phyloP scores from a whole-genome alignment of 2,329 filamentous ascomycete species.

The Fusarium illudens region DNA sequence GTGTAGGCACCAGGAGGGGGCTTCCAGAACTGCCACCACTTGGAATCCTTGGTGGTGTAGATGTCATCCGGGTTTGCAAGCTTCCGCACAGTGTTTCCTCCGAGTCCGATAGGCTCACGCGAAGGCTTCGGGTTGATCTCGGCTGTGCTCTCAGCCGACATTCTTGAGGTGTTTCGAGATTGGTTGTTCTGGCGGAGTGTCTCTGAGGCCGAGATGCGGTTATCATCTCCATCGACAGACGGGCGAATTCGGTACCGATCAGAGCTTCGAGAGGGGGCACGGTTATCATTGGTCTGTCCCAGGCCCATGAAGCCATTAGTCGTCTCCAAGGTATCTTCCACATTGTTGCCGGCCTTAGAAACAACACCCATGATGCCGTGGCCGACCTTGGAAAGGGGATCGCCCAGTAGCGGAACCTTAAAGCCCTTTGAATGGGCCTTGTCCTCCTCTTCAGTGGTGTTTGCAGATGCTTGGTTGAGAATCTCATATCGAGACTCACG shows the following conservation, averaged over 20 bases:
- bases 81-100: constrained; percentile 63
- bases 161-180: constrained; percentile 49
- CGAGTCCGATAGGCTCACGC: background rate
- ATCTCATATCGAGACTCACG: constrained; percentile 48
- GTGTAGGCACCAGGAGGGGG: constrained; percentile 67
- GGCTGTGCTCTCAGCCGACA: constrained; percentile 51
- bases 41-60: constrained; percentile 54
- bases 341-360: constrained; percentile 56
- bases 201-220: constrained; percentile 31
- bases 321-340: constrained; percentile 62
- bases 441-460: constrained; percentile 36
- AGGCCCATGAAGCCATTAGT: constrained; percentile 62
- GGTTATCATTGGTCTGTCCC: background rate
- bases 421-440: constrained; percentile 38
- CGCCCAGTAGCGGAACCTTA: constrained; percentile 45
- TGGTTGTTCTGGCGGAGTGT: constrained; percentile 48
- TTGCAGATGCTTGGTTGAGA: constrained; percentile 5
- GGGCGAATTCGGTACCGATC: constrained; percentile 39
- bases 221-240: constrained; percentile 46
- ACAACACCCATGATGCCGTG: constrained; percentile 59
- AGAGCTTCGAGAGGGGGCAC: constrained; percentile 36
- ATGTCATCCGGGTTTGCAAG: constrained; percentile 59
- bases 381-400: constrained; percentile 57
- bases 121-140: constrained; percentile 28
- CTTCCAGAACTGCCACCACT: constrained; percentile 73